These are phyloP conservation scores for Didymosphaeria variabile DNA, from an alignment of 2,329 filamentous ascomycete genomes.

Conservation along the genomic window DNA sequence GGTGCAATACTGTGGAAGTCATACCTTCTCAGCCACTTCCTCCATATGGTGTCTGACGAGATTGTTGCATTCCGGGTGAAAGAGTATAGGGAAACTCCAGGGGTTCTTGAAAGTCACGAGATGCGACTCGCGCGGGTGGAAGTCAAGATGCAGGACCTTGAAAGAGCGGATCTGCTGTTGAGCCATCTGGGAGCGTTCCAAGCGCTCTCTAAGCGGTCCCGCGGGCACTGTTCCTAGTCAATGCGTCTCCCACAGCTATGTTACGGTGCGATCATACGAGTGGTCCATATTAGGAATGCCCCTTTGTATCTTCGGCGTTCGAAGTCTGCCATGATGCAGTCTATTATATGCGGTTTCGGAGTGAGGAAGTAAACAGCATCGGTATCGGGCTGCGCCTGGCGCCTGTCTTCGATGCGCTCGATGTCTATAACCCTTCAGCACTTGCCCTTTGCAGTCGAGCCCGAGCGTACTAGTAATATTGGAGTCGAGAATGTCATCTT, in stretches of 20 bases:
- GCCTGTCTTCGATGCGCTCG: slow-evolving; percentile 88
- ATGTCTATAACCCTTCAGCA: slow-evolving; percentile 73
- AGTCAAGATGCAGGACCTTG: slow-evolving; percentile 86
- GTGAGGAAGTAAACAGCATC: slow-evolving; percentile 94
- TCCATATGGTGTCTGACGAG: slow-evolving; percentile 86
- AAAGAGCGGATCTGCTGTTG: slow-evolving; percentile 81
- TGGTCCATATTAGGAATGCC: slow-evolving; percentile 86
- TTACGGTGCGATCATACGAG: slow-evolving; percentile 53
- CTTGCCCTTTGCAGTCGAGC: neutral
- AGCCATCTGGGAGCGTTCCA: slow-evolving; percentile 75
- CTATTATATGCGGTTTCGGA: slow-evolving; percentile 85
- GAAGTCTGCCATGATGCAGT: slow-evolving; percentile 92
- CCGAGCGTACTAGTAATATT: slow-evolving; percentile 84
- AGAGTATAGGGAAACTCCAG: slow-evolving; percentile 93
- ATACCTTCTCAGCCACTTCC: slow-evolving; percentile 84
- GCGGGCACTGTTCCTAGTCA: slow-evolving; percentile 66
- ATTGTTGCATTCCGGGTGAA: slow-evolving; percentile 87
- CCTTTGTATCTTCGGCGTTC: slow-evolving; percentile 83
- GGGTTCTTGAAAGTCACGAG: slow-evolving; percentile 92
- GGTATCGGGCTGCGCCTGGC: slow-evolving; percentile 85
- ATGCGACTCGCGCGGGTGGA: slow-evolving; percentile 88
- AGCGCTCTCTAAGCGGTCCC: slow-evolving; percentile 73
- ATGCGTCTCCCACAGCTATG: neutral
- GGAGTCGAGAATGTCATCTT: slow-evolving; percentile 96
- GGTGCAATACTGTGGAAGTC: slow-evolving; percentile 16